A percentile compares a stretch with the other conserved stretches of the same genome.
Evolutionary conservation across 2,329 filamentous ascomycete genomes (phyloP).

Genomic region (Tolypocladium inflatum): DNA sequence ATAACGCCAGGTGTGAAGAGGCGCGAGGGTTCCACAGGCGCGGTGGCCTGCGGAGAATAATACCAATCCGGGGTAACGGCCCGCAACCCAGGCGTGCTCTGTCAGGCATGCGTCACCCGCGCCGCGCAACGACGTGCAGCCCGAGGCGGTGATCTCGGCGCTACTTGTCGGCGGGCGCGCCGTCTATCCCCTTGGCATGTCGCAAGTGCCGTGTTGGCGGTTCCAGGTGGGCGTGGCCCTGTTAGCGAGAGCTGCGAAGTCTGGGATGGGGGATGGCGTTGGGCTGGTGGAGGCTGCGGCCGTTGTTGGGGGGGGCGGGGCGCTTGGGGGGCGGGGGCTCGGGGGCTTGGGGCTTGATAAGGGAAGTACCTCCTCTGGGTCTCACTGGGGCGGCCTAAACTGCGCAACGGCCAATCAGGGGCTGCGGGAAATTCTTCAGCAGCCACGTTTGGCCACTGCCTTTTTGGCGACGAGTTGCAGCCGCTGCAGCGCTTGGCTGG

Average conservation of each 20-base stretch:
- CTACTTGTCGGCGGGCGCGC: background rate
- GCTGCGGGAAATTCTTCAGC: background rate
- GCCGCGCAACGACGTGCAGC: background rate
- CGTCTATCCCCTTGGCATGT: background rate
- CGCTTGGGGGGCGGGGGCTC: background rate
- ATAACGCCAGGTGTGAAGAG: background rate
- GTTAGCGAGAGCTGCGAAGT: too few relatives aligned
- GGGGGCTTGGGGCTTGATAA: background rate
- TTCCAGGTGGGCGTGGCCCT: too few relatives aligned
- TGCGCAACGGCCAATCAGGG: background rate
- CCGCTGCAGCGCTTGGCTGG: too few relatives aligned
- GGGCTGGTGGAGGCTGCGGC: background rate
- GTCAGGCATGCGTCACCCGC: background rate
- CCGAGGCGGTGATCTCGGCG: background rate
- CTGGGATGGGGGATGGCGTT: background rate
- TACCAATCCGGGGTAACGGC: background rate
- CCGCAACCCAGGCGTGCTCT: background rate
- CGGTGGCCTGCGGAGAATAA: background rate
- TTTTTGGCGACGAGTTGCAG: background rate
- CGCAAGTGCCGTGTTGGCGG: background rate
- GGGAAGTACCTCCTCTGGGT: background rate
- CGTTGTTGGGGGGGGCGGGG: background rate
- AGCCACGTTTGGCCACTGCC: background rate
- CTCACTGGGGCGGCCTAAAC: background rate
- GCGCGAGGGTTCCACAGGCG: background rate